phyloP scores from a whole-genome alignment of 2,329 filamentous ascomycete species.

The Colletotrichum coccodes region DNA sequence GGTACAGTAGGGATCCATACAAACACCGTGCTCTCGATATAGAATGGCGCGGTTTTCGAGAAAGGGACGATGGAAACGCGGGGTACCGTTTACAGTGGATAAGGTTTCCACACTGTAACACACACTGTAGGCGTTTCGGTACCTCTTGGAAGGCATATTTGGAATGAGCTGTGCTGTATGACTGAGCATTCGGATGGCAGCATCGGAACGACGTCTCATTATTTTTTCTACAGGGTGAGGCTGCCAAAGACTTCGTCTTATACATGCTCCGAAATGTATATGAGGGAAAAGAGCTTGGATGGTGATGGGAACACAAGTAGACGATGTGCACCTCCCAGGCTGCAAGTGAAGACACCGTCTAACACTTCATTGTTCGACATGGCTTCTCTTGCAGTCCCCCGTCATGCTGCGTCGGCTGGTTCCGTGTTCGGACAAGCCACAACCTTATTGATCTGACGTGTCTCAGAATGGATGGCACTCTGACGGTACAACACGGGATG shows the following conservation, averaged over 20 bases:
- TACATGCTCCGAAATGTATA: not conserved
- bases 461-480: not conserved
- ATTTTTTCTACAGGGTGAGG: not conserved
- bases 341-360: no score
- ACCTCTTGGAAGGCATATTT: not conserved
- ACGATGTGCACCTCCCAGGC: not conserved
- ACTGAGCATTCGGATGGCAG: not conserved
- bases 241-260: not conserved
- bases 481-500: not conserved
- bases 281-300: not conserved
- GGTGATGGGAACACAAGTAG: not conserved
- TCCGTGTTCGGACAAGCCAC: not conserved
- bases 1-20: conserved; percentile 1
- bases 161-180: not conserved
- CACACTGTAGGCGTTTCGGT: not conserved
- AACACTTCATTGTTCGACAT: no score
- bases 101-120: not conserved
- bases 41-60: no score
- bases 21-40: not conserved
- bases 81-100: not conserved
- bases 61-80: not conserved
- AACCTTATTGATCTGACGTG: not conserved
- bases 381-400: no score
- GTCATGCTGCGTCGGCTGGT: no score
- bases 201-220: not conserved